Conservation (phyloP, 208 protist species). For the Wallacemonas sp. region DNA sequence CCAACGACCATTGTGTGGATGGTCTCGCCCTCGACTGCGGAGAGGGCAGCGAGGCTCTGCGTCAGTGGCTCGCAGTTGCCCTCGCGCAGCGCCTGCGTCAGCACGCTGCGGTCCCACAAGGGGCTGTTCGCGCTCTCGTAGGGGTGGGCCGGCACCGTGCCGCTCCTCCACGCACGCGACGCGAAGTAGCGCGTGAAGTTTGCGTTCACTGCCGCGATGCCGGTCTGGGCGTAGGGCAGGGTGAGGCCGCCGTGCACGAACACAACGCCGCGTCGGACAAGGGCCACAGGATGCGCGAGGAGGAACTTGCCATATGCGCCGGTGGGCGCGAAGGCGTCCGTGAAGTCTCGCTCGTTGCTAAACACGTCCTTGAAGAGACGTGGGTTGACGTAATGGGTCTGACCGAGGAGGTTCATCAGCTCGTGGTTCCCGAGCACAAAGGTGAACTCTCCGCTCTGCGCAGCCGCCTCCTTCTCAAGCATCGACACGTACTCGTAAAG, state of each 20-base stretch:
- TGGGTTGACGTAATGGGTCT: constrained; percentile 18
- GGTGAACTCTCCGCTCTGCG: constrained; percentile 54
- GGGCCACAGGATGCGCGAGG: constrained; percentile 29
- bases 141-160: too few species aligned
- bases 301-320: constrained; percentile 55
- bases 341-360: constrained; percentile 24
- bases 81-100: constrained; percentile 17
- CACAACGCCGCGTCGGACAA: constrained; percentile 34
- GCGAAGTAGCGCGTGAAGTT: constrained; percentile 17
- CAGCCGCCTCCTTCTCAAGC: constrained; percentile 32
- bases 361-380: constrained; percentile 21
- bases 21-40: constrained; percentile 14
- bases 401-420: constrained; percentile 34
- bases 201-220: constrained; percentile 36
- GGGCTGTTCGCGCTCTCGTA: constrained; percentile 30
- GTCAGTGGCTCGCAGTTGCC: constrained; percentile 41
- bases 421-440: constrained; percentile 77
- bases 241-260: constrained; percentile 71
- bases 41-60: constrained; percentile 37
- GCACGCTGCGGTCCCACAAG: constrained; percentile 37
- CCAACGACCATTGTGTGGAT: constrained; percentile 63
- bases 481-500: constrained; percentile 42
- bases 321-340: constrained; percentile 23
- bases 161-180: too few species aligned
- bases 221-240: constrained; percentile 24